Percentiles rank a stretch among this genome's conserved stretches.
Conservation (phyloP, 306 rosid species). For the Boehmeria nivea region DNA sequence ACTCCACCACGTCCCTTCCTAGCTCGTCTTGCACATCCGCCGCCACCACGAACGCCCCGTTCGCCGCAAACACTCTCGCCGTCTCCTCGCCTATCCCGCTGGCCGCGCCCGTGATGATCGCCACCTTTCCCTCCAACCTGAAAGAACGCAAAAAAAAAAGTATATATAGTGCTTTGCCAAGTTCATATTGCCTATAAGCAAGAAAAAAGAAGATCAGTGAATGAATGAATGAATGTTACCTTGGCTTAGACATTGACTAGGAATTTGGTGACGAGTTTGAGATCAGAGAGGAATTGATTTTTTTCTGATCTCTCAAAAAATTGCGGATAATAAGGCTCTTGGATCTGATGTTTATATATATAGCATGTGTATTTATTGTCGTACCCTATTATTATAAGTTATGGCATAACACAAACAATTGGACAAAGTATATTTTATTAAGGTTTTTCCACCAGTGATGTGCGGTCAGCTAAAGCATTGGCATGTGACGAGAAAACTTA, state of each 20-base stretch:
- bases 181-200: too few relatives aligned
- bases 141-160: neutral
- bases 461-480: too few relatives aligned
- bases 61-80: constrained; percentile 43
- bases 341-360: constrained; percentile 27
- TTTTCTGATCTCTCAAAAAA: constrained; percentile 28
- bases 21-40: constrained; percentile 79
- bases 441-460: too few relatives aligned
- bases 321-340: constrained; percentile 33
- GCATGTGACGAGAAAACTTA: too few relatives aligned
- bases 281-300: neutral
- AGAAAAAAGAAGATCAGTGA: neutral
- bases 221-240: constrained; percentile 28
- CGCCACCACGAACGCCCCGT: constrained; percentile 66
- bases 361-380: neutral
- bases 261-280: constrained; percentile 12
- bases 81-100: constrained; percentile 89
- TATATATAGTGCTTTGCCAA: neutral
- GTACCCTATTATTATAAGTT: too few relatives aligned
- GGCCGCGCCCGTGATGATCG: constrained; percentile 73
- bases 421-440: too few relatives aligned
- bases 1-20: constrained; percentile 43
- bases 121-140: constrained; percentile 85
- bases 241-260: constrained; percentile 9
- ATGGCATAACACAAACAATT: too few relatives aligned